Conservation (phyloP, 257 asterid species). For the Datura wrightii region DNA sequence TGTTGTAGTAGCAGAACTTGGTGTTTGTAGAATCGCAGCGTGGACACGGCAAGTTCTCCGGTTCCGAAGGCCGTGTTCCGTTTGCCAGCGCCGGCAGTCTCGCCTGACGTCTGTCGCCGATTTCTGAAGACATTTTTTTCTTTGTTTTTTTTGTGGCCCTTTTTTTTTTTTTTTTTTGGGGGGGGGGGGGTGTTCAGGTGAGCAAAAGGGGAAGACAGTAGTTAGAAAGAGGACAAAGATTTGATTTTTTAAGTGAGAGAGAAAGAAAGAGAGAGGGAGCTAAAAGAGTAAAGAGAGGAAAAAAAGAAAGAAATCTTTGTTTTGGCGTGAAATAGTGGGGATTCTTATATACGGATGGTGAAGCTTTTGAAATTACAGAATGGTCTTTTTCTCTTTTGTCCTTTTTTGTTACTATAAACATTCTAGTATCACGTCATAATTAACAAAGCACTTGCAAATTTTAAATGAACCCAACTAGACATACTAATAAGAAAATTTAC, state of each 20-base stretch:
- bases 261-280: background rate
- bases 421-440: background rate
- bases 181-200: conserved; percentile 27
- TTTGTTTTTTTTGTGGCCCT: too few relatives aligned
- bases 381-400: background rate
- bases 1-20: conserved; percentile 70
- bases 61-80: conserved; percentile 43
- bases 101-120: conserved; percentile 42
- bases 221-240: conserved; percentile 26
- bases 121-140: conserved; percentile 41
- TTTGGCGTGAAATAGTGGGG: conserved; percentile 28
- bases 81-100: conserved; percentile 31
- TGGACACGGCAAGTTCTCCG: conserved; percentile 56
- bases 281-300: conserved; percentile 13
- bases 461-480: background rate
- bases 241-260: conserved; percentile 15
- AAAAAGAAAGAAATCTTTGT: conserved; percentile 22
- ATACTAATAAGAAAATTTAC: too few relatives aligned
- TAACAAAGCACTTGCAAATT: background rate
- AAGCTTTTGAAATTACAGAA: background rate
- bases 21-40: conserved; percentile 65
- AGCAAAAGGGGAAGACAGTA: background rate
- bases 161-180: background rate
- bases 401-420: background rate
- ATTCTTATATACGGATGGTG: background rate